Base-by-base conservation (phyloP, 73 alveolate species). In the Diophrys appendiculata region DNA sequence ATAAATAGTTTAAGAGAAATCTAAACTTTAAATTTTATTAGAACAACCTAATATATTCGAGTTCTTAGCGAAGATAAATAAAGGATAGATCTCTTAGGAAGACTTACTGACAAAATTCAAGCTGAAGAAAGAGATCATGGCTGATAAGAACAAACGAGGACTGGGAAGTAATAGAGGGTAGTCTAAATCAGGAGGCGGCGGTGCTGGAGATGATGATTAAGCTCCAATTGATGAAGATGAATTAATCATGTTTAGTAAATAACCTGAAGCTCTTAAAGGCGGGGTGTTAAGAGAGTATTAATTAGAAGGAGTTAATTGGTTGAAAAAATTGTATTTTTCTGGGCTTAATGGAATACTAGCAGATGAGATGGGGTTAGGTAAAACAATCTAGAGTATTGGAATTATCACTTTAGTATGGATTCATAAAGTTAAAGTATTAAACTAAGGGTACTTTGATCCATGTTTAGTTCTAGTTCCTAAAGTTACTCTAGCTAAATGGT, bases 311-410 rank as follows among this genome's bases (percentile, higher is more conserved):
- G 73, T 97, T 65, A 95, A 97, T 80, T 97, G 99, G 99, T 72
- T 97, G 77, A 64, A 89, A 54, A 86, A 89, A 75, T 80, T 95
- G 43, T 90, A 94, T 67, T 88, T 91, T 73, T 88, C 95, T 81
- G 90, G 89, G 33, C 92, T 97, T 69, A 95, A 95, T 84, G 99
- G 99, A 0, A 97, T 97, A 72, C 88, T 97, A 69, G 99, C 99
- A 8, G 99, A 97, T 94, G 99, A 97, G 82, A 97, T 97, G 99
- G 99, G 99, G 23, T 91, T 97, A 65, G 99, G 99, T 31, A 97
- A 97, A 86, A 97, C 99, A 24, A 91, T 97, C 22, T 90, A 94
- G 76, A 91, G 99, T 25, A 97, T 97, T 64, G 95, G 99, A 25
- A 80, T 97, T 83, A 70, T 97, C 28, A 98, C 96, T 0, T 82